A percentile compares a stretch with the other conserved stretches of the same genome.
Conservation (phyloP, 345 rosid genomes). For the Boechera stricta region DNA sequence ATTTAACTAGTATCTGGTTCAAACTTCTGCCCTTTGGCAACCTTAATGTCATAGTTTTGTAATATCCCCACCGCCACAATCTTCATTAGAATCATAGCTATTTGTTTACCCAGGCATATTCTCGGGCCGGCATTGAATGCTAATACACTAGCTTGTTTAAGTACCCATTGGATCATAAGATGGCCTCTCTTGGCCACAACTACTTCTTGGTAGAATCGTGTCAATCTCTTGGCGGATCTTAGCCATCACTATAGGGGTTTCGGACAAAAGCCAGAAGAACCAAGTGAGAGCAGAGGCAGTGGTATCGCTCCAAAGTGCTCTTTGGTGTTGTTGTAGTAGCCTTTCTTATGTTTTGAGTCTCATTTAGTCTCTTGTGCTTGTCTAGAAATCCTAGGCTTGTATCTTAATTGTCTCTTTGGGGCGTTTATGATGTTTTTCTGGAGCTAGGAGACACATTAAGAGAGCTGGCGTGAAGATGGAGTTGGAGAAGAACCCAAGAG, state of each 20-base stretch:
- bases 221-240: conserved; percentile 13
- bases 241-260: background rate
- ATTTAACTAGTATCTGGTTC: background rate
- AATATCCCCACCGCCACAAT: background rate
- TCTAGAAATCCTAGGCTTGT: too few species aligned
- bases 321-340: too few species aligned
- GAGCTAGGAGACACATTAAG: too few species aligned
- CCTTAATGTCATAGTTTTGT: conserved; percentile 6
- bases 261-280: conserved; percentile 7
- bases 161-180: background rate
- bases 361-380: too few species aligned
- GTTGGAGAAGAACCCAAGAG: too few species aligned
- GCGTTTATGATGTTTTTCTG: too few species aligned
- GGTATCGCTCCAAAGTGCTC: background rate
- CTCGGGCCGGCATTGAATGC: conserved; percentile 9
- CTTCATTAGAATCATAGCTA: background rate
- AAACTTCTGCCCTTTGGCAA: background rate
- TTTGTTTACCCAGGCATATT: background rate
- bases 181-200: background rate
- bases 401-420: too few species aligned
- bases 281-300: conserved; percentile 10
- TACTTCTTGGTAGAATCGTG: background rate
- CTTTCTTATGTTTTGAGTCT: too few species aligned
- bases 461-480: too few species aligned
- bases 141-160: conserved; percentile 4